Base-by-base conservation (phyloP, 2,329 filamentous ascomycete genomes). In the Ophioceras dolichostomum region DNA sequence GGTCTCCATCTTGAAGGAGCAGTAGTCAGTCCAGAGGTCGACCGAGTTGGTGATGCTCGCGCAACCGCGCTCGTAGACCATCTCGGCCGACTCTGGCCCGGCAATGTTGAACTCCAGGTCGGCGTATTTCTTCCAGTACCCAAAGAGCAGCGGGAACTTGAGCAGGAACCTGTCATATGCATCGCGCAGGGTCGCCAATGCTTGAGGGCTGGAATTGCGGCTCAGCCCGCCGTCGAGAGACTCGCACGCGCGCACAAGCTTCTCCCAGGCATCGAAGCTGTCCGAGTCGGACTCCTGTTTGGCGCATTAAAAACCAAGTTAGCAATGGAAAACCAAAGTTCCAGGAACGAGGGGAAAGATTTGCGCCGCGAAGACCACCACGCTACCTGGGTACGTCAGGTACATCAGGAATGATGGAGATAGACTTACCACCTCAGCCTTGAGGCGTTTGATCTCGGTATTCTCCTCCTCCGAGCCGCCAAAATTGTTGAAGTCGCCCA, bases 121-220 rank as follows among this genome's bases (percentile, higher is more conserved):
- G 53, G 91, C 91, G 70, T 96, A 98, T 58, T 95, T 96, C 67
- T 96, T 96, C 91, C 91, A 98, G 65, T 96, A 98, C 37, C 89
- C 91, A 52, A 96, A 98, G 28, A 96, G 76, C 10, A 96, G 72
- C 3, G 91, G 91, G 47, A 95, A 98, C 55, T 94, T 95, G 43
- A 84, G 76, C 17, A 98, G 79, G 54, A 98, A 93, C 34, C 83
- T 77, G 57, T 98, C 88, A 65, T 94, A 96, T 44, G 84, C 76
- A 57, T 84, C 78, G 59, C 91, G 82, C 39, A 87, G 81, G 10
- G 86, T 80, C 16, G 86, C 79, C 49, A 98, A 87, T 20, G 91
- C 85, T 53, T 93, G 84, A 1, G 91, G 88, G 55, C 84, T 95
- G 30, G 91, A 96, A 62, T 98, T 98, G 49, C 91, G 83, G 57